A percentile compares a stretch with the other conserved stretches of the same genome.
phyloP scores from a whole-genome alignment of 106 monocot genomes.

The Dendrobium nobile region DNA sequence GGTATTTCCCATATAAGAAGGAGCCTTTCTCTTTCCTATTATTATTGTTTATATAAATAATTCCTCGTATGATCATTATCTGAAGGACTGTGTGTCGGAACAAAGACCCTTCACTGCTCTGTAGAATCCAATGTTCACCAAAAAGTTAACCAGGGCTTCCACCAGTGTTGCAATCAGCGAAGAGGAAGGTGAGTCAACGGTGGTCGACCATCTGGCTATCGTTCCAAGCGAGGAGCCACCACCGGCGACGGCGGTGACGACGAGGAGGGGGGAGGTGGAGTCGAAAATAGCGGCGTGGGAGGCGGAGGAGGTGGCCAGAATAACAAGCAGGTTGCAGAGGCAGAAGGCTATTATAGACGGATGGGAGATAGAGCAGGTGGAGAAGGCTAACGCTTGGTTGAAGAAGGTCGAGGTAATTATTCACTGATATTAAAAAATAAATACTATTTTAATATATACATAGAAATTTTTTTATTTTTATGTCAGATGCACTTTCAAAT shows the following conservation, averaged over 20 bases:
- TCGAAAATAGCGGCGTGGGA: constrained; percentile 72
- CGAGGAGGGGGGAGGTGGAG: constrained; percentile 74
- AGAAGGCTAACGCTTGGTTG: constrained; percentile 45
- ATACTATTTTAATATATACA: too few species aligned
- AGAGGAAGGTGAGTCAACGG: not conserved
- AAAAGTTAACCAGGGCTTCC: not conserved
- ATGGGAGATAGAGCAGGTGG: constrained; percentile 63
- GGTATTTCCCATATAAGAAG: too few species aligned
- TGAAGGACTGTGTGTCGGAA: too few species aligned
- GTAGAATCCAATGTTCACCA: not conserved
- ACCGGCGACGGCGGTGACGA: constrained; percentile 16
- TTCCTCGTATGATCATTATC: too few species aligned
- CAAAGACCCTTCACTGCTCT: too few species aligned
- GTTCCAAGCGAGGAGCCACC: not conserved
- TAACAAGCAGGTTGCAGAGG: constrained; percentile 56
- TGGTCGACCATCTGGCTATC: not conserved
- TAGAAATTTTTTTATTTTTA: too few species aligned
- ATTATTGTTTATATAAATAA: too few species aligned
- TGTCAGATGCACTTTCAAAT: too few species aligned
- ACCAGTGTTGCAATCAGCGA: not conserved
- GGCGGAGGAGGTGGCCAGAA: constrained; percentile 58
- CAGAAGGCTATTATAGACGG: constrained; percentile 63
- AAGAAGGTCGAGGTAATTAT: constrained; percentile 67
- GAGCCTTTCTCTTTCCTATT: too few species aligned
- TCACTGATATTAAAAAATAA: too few species aligned